Evolutionary conservation across 345 rosid genomes (phyloP).

Genomic region (Brassica juncea): DNA sequence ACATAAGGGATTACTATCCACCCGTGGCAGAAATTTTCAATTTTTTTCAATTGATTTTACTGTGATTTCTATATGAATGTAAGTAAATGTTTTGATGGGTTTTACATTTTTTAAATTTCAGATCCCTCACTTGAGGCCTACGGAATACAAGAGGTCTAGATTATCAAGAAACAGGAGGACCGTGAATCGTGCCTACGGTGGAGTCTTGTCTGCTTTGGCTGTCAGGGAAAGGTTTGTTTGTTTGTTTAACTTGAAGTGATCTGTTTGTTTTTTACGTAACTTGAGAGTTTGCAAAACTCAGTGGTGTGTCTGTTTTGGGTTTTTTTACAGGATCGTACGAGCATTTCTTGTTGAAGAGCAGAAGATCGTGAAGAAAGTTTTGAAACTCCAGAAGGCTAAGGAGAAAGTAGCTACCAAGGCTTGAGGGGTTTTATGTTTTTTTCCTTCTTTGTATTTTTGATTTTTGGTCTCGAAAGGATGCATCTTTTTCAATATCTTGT

Average conservation of each 20-base stretch:
- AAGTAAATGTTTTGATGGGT: background rate
- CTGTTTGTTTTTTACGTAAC: background rate
- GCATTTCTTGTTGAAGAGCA: conserved; percentile 74
- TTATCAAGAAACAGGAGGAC: conserved; percentile 58
- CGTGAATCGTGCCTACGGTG: conserved; percentile 47
- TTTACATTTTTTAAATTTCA: conserved; percentile 22
- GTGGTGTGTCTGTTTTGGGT: background rate
- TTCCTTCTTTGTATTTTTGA: background rate
- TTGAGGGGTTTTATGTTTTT: conserved; percentile 2
- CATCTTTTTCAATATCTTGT: background rate
- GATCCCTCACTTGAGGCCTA: conserved; percentile 78
- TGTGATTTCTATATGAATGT: background rate
- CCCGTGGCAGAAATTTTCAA: conserved; percentile 40
- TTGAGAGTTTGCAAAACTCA: background rate
- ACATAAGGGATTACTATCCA: conserved; percentile 34
- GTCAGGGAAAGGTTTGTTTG: conserved; percentile 66
- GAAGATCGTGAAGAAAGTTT: conserved; percentile 12
- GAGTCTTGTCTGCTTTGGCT: conserved; percentile 68
- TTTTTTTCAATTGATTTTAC: background rate
- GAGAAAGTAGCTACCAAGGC: conserved; percentile 46
- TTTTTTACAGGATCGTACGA: conserved; percentile 53
- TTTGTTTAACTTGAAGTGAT: background rate
- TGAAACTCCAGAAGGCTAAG: conserved; percentile 50
- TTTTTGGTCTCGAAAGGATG: background rate
- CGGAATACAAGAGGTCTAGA: conserved; percentile 69